Evolutionary conservation across 2,329 filamentous ascomycete species (phyloP), one percentile per base, ranked within the genome.

Genomic region (Fusarium heterosporum): DNA sequence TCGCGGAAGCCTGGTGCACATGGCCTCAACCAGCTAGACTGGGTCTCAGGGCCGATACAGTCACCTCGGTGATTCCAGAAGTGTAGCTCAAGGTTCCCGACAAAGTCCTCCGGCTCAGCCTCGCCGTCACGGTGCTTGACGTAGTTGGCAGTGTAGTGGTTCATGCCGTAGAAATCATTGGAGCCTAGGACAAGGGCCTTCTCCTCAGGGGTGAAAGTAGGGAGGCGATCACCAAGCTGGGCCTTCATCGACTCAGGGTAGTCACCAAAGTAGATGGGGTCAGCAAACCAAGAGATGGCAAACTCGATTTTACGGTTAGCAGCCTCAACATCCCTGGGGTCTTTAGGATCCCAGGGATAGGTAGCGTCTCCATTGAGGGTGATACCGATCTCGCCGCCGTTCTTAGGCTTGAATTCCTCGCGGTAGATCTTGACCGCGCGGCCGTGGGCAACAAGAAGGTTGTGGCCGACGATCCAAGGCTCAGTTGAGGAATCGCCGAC

Each of bases 91-190:
- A 96, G 80, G 77, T 96, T 91, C 52, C 93, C 93, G 13, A 87
- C 81, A 78, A 88, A 88, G 80, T 97, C 93, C 49, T 90, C 84
- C 6, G 82, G 81, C 2, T 86, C 83, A 1, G 91, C 80, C 46
- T 84, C 80, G 8, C 84, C 85, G 9, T 85, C 84, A 74, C 88
- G 87, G 80, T 94, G 89, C 77, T 89, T 89, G 80, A 96, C 89
- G 80, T 92, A 96, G 83, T 96, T 92, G 74, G 92, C 90, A 49
- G 92, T 94, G 83, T 97, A 97, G 83, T 93, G 91, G 83, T 97
- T 96, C 92, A 95, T 95, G 77, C 92, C 93, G 78, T 96, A 96
- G 80, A 96, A 96, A 82, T 96, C 93, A 78, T 96, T 96, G 75
- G 90, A 93, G n/a, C 91, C 92, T 73, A 90, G 84, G 43, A 97